phyloP scores from a whole-genome alignment of 441 rosid genomes.

The Theobroma grandiflorum region DNA sequence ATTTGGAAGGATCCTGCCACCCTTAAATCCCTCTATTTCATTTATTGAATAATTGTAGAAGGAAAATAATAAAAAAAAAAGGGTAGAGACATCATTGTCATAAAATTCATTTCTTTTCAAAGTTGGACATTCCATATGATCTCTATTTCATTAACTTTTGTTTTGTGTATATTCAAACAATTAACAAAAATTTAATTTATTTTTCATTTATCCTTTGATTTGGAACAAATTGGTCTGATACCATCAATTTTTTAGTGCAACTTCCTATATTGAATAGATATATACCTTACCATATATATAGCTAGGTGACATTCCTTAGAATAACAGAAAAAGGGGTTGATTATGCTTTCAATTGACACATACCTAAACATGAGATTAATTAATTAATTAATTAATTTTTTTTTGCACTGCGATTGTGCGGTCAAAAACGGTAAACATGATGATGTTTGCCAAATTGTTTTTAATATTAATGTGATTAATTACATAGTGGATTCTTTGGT shows the following conservation, averaged over 20 bases:
- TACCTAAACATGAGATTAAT: background rate
- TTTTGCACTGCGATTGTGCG: background rate
- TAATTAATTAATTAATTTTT: background rate
- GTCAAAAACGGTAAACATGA: conserved; percentile 5
- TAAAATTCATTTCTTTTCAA: background rate
- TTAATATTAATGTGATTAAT: background rate
- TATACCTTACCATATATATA: background rate
- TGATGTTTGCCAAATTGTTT: conserved; percentile 16
- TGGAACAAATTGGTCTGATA: background rate
- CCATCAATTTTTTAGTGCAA: background rate
- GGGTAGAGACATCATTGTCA: background rate
- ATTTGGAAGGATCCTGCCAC: background rate
- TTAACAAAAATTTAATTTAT: background rate
- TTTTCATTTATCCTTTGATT: background rate
- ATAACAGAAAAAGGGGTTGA: background rate
- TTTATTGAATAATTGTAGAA: background rate
- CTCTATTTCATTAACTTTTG: no score
- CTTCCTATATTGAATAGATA: background rate
- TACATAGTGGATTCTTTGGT: background rate
- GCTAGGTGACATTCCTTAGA: background rate
- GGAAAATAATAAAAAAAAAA: background rate
- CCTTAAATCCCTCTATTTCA: background rate
- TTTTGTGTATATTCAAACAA: no score
- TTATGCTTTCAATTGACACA: background rate
- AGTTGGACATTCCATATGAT: background rate